Evolutionary conservation across 495 filamentous ascomycete genomes (phyloP).

Genomic region (Platismatia glauca): DNA sequence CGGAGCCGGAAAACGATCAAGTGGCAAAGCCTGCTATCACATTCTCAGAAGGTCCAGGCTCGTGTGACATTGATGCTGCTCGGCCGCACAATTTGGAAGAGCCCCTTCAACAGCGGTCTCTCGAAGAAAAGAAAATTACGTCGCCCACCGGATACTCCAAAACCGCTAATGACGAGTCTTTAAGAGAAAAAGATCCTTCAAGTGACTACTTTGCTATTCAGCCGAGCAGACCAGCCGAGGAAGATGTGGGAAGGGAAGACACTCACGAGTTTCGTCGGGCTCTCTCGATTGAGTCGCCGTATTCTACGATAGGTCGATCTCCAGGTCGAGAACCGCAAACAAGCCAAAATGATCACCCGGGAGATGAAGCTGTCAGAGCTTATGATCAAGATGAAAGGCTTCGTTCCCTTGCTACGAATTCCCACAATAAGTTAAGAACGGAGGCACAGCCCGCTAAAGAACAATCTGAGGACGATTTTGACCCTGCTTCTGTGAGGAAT

Average conservation of each 20-base stretch:
- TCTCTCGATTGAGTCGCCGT: background rate
- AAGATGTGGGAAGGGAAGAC: slow-evolving; percentile 9
- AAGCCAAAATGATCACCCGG: background rate
- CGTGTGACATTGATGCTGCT: background rate
- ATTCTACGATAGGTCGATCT: background rate
- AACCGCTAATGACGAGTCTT: background rate
- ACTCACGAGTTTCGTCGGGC: background rate
- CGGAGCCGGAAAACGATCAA: slow-evolving; percentile 6
- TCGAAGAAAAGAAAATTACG: background rate
- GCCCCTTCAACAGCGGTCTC: background rate
- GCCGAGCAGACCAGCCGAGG: slow-evolving; percentile 13
- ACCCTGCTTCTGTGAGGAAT: slow-evolving; percentile 1
- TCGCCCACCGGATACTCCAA: background rate
- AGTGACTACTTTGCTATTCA: slow-evolving; percentile 19
- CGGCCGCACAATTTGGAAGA: slow-evolving; percentile 10
- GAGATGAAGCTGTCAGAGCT: background rate
- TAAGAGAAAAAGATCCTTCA: background rate
- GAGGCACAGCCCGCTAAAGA: background rate
- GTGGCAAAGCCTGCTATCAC: background rate
- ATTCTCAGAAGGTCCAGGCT: background rate
- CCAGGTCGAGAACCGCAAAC: background rate
- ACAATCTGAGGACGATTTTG: background rate
- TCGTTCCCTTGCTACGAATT: background rate
- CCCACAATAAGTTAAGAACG: background rate
- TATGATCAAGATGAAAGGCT: background rate